Evolutionary conservation across 495 filamentous ascomycete genomes (phyloP), one percentile per base, ranked within the genome.

Genomic region (Talaromyces nanjingensis): DNA sequence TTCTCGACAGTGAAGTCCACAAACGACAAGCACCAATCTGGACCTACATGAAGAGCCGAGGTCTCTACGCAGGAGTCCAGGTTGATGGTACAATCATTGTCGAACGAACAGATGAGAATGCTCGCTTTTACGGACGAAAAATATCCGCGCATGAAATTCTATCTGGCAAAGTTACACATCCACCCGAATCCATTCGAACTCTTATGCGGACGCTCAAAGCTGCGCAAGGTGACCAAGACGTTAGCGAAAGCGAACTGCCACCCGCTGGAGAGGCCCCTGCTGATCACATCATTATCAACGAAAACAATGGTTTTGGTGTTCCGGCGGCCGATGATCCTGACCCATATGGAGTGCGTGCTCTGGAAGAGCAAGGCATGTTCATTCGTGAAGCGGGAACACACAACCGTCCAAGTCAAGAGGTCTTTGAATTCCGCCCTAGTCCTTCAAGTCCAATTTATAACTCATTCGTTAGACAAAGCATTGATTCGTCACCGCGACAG

Each of bases 31-130:
- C 91, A 66, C 90, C 91, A 4, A 86, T 96, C 33, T 91, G 90
- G 78, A 93, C 88, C 7, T 97, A 97, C 66, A 83, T 97, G 67
- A 96, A 96, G 74, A 90, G 89, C 65, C 84, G 89, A 63, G 92
- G 92, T 6, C 87, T 93, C 65, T 91, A 91, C 65, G 89, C 91
- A 27, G 87, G 89, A 18, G 88, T 93, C 11, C 89, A 89, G 63
- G 77, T 96, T 27, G 90, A 96, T 65, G 92, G 92, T 1, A 94
- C 91, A 0, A 80, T 94, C 60, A 79, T 97, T 63, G 88, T 90
- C 59, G 92, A 97, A 72, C 84, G 92, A 20, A 86, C 83, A 3
- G 92, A 96, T 68, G 92, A 96, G 76, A 97, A 97, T 72, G 92
- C 92, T 72, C 81, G 86, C 6, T 96, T 96, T 68, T 97, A 94